Conservation (phyloP, 768 basidiomycete species). For the Macrolepiota fuliginosa region DNA sequence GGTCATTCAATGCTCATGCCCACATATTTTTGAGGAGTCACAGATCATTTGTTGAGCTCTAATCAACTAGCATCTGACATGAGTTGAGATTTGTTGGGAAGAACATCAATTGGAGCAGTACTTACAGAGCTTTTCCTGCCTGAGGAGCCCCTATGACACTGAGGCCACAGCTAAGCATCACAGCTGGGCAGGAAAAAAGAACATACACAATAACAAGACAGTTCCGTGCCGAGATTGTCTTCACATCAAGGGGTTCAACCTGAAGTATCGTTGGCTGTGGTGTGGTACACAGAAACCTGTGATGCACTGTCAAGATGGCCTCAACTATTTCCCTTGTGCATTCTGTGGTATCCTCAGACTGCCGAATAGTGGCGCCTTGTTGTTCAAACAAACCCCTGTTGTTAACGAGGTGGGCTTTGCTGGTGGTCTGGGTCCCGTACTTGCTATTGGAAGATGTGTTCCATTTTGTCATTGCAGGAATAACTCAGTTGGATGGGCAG, state of each 20-base stretch:
- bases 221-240: background rate
- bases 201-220: background rate
- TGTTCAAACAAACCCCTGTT: background rate
- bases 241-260: background rate
- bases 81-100: background rate
- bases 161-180: too few relatives aligned
- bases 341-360: background rate
- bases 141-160: background rate
- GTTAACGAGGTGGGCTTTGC: background rate
- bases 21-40: background rate
- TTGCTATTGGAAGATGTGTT: background rate
- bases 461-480: background rate
- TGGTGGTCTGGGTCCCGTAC: background rate
- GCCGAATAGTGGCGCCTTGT: background rate
- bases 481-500: background rate
- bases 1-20: background rate
- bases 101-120: background rate
- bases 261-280: background rate
- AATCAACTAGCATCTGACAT: background rate
- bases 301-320: background rate
- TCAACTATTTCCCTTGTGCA: background rate
- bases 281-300: background rate
- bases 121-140: background rate
- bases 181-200: too few relatives aligned
- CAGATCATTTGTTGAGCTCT: background rate